Percentiles rank a stretch among this genome's conserved stretches.
Evolutionary conservation across 1,139 yeast genomes (phyloP).

Genomic region (Yamadazyma blattariae): DNA sequence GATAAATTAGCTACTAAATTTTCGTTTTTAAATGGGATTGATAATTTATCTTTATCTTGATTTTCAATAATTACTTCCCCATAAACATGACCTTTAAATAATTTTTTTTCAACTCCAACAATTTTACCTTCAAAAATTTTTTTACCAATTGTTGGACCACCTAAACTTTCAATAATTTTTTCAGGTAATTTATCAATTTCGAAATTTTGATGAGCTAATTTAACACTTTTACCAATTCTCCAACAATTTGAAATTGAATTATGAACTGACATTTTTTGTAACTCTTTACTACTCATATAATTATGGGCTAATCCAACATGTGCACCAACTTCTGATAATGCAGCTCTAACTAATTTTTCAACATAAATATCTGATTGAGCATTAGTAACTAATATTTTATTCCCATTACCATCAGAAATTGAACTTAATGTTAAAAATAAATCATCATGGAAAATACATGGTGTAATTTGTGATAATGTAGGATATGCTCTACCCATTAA

Average conservation of each 20-base stretch:
- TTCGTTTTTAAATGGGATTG: conserved; percentile 46
- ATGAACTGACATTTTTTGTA: conserved; percentile 23
- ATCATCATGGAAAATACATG: conserved; percentile 18
- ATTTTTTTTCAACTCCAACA: conserved; percentile 35
- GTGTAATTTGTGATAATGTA: conserved; percentile 37
- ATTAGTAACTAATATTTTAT: conserved; percentile 30
- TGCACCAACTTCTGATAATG: conserved; percentile 37
- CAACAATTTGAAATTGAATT: conserved; percentile 41
- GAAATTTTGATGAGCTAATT: conserved; percentile 29
- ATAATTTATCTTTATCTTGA: conserved; percentile 17
- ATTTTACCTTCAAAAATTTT: conserved; percentile 43
- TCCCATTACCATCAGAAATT: conserved; percentile 46
- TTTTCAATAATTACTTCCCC: conserved; percentile 44
- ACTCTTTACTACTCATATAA: conserved; percentile 23
- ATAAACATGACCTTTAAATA: conserved; percentile 43
- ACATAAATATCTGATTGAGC: conserved; percentile 29
- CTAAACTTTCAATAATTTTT: conserved; percentile 34
- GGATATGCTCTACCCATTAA: conserved; percentile 47
- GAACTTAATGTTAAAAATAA: conserved; percentile 30
- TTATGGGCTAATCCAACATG: conserved; percentile 36
- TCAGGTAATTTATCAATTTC: conserved; percentile 33
- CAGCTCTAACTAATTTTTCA: conserved; percentile 39
- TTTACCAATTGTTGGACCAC: conserved; percentile 30
- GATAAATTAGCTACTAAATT: conserved; percentile 31
- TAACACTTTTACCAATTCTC: conserved; percentile 47